phyloP scores from a whole-genome alignment of 2,329 filamentous ascomycete species.

The Aspergillus sp. region DNA sequence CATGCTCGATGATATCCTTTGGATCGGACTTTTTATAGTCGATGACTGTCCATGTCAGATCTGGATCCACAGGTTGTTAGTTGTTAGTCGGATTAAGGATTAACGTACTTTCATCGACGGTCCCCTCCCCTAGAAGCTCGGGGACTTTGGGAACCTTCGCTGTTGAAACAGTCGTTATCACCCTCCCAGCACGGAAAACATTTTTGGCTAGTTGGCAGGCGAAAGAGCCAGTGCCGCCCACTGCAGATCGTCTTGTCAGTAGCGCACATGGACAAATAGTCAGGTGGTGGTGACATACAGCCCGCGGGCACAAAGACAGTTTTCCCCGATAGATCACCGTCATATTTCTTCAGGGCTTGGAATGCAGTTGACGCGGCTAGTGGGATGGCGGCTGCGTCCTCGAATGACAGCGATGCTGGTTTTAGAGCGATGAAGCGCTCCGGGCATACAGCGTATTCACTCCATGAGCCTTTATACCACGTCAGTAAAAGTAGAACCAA shows the following conservation, averaged over 20 bases:
- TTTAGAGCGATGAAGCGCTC: constrained; percentile 39
- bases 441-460: constrained; percentile 37
- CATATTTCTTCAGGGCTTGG: constrained; percentile 45
- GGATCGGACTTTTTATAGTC: constrained; percentile 52
- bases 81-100: constrained; percentile 4
- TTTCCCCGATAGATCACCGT: constrained; percentile 51
- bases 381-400: constrained; percentile 46
- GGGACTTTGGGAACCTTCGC: constrained; percentile 50
- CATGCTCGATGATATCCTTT: constrained; percentile 39
- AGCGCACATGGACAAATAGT: no score
- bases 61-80: neutral
- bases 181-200: constrained; percentile 46
- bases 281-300: constrained; percentile 18
- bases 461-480: constrained; percentile 34
- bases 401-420: constrained; percentile 42
- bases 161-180: constrained; percentile 56
- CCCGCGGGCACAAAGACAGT: constrained; percentile 54
- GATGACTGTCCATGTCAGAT: constrained; percentile 33
- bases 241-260: constrained; percentile 6
- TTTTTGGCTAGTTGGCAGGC: constrained; percentile 54
- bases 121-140: constrained; percentile 41
- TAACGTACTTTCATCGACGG: constrained; percentile 45
- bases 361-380: constrained; percentile 45
- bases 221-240: constrained; percentile 50
- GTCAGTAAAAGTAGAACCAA: no score